Evolutionary conservation across 805 yeast genomes (phyloP), one percentile per base, ranked within the genome.

Genomic region (Ogataea populi-albae): DNA sequence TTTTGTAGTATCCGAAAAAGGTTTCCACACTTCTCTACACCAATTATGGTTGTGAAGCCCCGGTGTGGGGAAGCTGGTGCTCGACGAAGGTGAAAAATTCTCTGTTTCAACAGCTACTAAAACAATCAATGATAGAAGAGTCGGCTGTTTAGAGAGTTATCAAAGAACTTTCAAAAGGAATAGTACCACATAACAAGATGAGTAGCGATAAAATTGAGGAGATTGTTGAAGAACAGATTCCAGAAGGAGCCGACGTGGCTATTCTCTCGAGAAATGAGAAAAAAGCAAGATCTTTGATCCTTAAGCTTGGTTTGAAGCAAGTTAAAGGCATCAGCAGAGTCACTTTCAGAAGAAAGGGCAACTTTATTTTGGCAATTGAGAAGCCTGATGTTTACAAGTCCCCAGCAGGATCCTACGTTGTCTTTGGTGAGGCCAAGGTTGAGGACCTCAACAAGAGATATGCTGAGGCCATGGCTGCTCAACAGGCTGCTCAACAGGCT

Each of bases 361-460:
- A 86, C 79, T 78, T 82, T 64, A 82, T 88, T 63, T 78, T 82
- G 66, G 95, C 93, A 62, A 86, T 91, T 70, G 93, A 86, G 65
- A 65, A 69, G 53, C 98, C 98, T 67, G 97, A 88, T 55, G 98
- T 93, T 44, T 91, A 74, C 95, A 86, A 77, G 71, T 81, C 96
- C 46, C 76, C 81, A 49, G 84, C 94, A 61, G 96, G 97, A 64
- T 82, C 95, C 55, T 93, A 85, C 76, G 81, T 91, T 57, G 97
- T 91, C 53, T 89, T 91, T 59, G 98, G 98, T 71, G 97, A 89
- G 72, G 95, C 96, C 63, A 86, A 87, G 77, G 84, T 86, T 54
- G 97, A 91, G 68, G 96, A 91, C 74, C 71, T 88, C 68, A 79
- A 81, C 71, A 81, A 86, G 69, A 81, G 88, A 75, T 75, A 85